These are phyloP conservation scores for Spirogloea muscicola DNA, from an alignment of 139 green algal species.

Conservation along the genomic window DNA sequence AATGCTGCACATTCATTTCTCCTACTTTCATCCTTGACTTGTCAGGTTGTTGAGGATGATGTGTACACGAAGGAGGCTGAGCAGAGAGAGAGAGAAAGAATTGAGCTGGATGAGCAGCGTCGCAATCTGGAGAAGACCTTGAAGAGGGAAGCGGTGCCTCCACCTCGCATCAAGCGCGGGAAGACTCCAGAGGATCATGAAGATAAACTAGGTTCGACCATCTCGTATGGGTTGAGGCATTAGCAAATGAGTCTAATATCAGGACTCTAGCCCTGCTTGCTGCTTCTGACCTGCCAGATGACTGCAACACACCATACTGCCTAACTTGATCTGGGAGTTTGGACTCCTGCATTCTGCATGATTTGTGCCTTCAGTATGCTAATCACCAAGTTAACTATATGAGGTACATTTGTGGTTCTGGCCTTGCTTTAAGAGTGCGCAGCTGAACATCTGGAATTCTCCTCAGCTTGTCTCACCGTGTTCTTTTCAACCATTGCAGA, in stretches of 20 bases:
- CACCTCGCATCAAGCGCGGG: too few relatives aligned
- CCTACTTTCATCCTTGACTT: too few relatives aligned
- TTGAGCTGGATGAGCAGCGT: slow-evolving; percentile 19
- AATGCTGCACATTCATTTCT: too few relatives aligned
- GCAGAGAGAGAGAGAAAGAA: slow-evolving; percentile 2
- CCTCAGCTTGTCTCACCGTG: not conserved
- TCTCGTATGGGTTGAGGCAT: too few relatives aligned
- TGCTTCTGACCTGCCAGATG: too few relatives aligned
- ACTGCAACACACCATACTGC: too few relatives aligned
- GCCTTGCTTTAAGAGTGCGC: too few relatives aligned
- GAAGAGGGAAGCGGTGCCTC: slow-evolving; percentile 7
- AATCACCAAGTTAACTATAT: not conserved
- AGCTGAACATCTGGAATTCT: too few relatives aligned
- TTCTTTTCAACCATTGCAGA: slow-evolving; percentile 9
- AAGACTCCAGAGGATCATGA: slow-evolving; percentile 23
- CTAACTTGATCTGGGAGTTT: too few relatives aligned
- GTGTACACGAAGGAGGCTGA: slow-evolving; percentile 27
- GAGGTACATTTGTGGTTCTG: slow-evolving; percentile 1
- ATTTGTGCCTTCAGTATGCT: not conserved
- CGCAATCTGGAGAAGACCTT: slow-evolving; percentile 27
- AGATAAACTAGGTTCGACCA: slow-evolving; percentile 22
- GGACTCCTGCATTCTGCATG: too few relatives aligned
- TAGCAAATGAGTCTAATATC: too few relatives aligned
- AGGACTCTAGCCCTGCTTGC: too few relatives aligned
- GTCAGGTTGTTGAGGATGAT: slow-evolving; percentile 30